Evolutionary conservation across 768 basidiomycete genomes (phyloP).

Genomic region (Gloeophyllum trabeum): DNA sequence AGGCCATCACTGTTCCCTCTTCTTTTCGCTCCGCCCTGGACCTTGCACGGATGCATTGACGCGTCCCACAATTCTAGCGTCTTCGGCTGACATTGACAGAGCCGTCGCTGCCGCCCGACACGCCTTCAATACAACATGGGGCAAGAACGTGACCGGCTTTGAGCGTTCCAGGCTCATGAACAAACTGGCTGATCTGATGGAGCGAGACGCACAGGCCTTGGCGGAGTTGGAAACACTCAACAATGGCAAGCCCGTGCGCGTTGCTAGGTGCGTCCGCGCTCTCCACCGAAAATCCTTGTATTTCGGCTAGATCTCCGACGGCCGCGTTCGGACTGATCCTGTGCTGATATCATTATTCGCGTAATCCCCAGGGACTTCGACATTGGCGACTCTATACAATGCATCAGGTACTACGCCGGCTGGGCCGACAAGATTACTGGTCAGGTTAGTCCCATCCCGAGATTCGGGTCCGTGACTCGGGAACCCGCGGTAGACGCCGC

Average conservation of each 20-base stretch:
- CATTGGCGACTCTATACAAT: slow-evolving; percentile 67
- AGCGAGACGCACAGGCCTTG: slow-evolving; percentile 70
- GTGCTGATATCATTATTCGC: no score
- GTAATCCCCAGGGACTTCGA: slow-evolving; percentile 55
- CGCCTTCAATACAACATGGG: slow-evolving; percentile 84
- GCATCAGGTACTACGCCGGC: slow-evolving; percentile 86
- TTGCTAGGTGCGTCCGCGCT: slow-evolving; percentile 28
- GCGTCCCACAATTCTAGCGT: slow-evolving; percentile 27
- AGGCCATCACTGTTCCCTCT: no score
- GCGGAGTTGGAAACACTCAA: slow-evolving; percentile 81
- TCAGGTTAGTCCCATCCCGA: slow-evolving; percentile 57
- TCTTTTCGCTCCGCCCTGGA: no score
- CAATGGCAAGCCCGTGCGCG: slow-evolving; percentile 81
- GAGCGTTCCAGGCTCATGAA: slow-evolving; percentile 74
- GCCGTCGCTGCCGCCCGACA: slow-evolving; percentile 77
- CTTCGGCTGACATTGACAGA: slow-evolving; percentile 66
- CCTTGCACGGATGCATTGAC: not conserved
- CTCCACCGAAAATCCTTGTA: slow-evolving; percentile 14
- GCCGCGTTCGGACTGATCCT: no score
- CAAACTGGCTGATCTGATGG: slow-evolving; percentile 85
- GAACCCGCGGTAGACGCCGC: no score
- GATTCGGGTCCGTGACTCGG: slow-evolving; percentile 4
- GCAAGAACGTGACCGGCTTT: slow-evolving; percentile 75
- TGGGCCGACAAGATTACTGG: slow-evolving; percentile 94
- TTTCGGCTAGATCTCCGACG: no score